These are phyloP conservation scores for Diutina mesorugosa DNA, from an alignment of 1,139 yeast genomes.

Conservation along the genomic window DNA sequence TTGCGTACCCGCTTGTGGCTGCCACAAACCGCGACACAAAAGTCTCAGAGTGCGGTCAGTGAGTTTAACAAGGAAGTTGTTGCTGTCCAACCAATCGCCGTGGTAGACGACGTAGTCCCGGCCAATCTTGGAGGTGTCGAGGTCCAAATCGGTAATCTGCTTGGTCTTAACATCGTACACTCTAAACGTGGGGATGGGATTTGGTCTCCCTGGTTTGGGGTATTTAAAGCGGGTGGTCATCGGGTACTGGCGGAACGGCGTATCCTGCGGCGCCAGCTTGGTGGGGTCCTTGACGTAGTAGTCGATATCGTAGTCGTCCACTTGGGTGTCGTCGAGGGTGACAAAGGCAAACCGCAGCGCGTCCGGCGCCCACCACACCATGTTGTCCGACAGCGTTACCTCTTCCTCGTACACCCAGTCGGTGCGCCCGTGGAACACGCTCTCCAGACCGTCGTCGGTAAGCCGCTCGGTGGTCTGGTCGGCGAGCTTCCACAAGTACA, in stretches of 20 bases:
- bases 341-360: conserved; percentile 54
- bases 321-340: conserved; percentile 59
- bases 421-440: conserved; percentile 74
- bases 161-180: conserved; percentile 25
- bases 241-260: conserved; percentile 41
- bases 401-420: conserved; percentile 99
- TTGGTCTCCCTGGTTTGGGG: conserved; percentile 78
- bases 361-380: conserved; percentile 85
- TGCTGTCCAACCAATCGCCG: conserved; percentile 52
- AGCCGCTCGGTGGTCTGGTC: conserved; percentile 22
- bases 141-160: conserved; percentile 9
- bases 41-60: conserved; percentile 61
- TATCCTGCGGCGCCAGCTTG: conserved; percentile 15
- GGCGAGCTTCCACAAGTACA: conserved; percentile 34
- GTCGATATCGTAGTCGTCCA: conserved; percentile 52
- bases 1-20: conserved; percentile 17
- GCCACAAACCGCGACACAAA: conserved; percentile 42
- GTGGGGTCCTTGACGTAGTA: conserved; percentile 34
- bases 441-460: conserved; percentile 55
- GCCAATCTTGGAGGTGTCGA: conserved; percentile 19
- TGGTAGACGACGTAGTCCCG: conserved; percentile 54
- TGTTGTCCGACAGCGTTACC: conserved; percentile 46
- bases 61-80: conserved; percentile 45
- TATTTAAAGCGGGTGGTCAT: conserved; percentile 41
- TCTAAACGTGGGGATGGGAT: conserved; percentile 46